Percentiles rank a stretch among this genome's conserved stretches.
These are phyloP conservation scores for Schizosaccharomyces cryophilus DNA, from an alignment of 805 yeast species.

Conservation along the genomic window DNA sequence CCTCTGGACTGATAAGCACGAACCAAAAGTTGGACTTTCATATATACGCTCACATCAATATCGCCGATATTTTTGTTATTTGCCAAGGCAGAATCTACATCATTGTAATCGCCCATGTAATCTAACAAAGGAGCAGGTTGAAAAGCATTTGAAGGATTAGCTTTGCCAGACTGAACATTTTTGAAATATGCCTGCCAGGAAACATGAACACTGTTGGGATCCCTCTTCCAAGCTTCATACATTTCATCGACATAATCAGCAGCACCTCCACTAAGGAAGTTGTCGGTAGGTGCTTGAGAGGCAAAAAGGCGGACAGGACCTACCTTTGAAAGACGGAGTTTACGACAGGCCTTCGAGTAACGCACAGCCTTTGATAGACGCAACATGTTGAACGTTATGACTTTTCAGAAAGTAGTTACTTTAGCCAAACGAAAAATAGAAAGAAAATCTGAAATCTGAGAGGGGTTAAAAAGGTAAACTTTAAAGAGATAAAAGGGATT, in stretches of 20 bases:
- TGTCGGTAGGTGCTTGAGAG: constrained; percentile 21
- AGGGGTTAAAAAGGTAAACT: no score
- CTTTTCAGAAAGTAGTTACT: no score
- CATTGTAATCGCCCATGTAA: neutral
- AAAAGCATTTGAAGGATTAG: constrained; percentile 55
- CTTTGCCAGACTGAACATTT: constrained; percentile 50
- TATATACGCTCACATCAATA: constrained; percentile 52
- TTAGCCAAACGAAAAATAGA: no score
- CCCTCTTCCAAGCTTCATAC: constrained; percentile 84
- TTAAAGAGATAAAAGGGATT: no score
- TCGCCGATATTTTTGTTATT: constrained; percentile 40
- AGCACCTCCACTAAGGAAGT: constrained; percentile 59
- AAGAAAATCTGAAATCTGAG: no score
- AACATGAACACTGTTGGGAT: constrained; percentile 74
- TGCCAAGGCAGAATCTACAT: constrained; percentile 16
- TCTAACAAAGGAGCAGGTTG: constrained; percentile 68
- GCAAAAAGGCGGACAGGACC: neutral
- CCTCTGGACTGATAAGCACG: constrained; percentile 98
- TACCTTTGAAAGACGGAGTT: no score
- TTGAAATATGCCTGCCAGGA: constrained; percentile 86
- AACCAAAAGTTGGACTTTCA: constrained; percentile 85
- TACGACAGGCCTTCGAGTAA: no score
- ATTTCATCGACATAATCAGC: constrained; percentile 91
- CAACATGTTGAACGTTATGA: no score
- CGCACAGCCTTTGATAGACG: no score